Evolutionary conservation across 345 rosid species (phyloP).

Genomic region (Gossypioides kirkii): DNA sequence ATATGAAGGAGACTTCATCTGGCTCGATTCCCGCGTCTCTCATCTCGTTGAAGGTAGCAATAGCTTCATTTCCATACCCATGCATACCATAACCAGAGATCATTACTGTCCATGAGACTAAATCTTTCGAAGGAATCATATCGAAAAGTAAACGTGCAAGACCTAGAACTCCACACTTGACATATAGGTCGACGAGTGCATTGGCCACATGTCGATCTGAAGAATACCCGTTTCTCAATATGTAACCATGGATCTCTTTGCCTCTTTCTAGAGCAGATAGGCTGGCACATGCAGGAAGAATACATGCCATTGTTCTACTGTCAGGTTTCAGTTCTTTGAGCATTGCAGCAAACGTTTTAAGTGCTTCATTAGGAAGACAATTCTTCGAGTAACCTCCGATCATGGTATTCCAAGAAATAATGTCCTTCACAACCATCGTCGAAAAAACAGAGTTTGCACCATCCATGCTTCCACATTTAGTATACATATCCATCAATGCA

Average conservation of each 20-base stretch:
- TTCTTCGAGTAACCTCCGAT: conserved; percentile 68
- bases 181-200: conserved; percentile 69
- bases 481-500: conserved; percentile 75
- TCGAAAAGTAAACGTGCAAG: conserved; percentile 54
- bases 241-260: conserved; percentile 52
- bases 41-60: conserved; percentile 44
- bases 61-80: conserved; percentile 68
- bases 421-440: conserved; percentile 48
- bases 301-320: conserved; percentile 50
- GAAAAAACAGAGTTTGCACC: conserved; percentile 49
- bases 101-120: conserved; percentile 74
- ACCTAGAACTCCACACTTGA: conserved; percentile 54
- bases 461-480: conserved; percentile 68
- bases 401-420: conserved; percentile 65
- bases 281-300: conserved; percentile 76
- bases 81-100: conserved; percentile 84
- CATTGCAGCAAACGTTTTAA: conserved; percentile 39
- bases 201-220: conserved; percentile 50
- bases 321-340: conserved; percentile 44
- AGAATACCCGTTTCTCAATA: conserved; percentile 42
- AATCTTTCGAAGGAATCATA: conserved; percentile 50
- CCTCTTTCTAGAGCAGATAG: conserved; percentile 66
- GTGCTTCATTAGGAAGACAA: conserved; percentile 53
- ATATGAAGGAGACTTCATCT: conserved; percentile 61
- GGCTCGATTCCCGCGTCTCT: conserved; percentile 41